phyloP scores from a whole-genome alignment of 192 early-diverging fungal species.

The Linnemannia elongata region DNA sequence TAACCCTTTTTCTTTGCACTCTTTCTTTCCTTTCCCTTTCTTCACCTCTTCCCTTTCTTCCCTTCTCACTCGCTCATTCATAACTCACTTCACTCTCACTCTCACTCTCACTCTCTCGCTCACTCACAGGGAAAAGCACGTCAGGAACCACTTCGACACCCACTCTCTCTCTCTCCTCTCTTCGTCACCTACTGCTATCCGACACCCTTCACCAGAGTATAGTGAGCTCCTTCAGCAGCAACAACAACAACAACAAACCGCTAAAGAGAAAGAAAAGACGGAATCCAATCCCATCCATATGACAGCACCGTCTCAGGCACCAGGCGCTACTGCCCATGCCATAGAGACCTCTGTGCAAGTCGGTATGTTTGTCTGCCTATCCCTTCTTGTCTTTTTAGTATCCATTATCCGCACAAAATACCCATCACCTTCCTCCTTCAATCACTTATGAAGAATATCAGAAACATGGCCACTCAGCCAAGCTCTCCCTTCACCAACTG shows the following conservation, averaged over 20 bases:
- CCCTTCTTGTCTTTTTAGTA: conserved; percentile 7
- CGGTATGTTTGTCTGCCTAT: conserved; percentile 19
- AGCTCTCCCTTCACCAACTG: background rate
- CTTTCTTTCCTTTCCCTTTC: background rate
- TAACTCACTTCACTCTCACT: background rate
- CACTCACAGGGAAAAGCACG: background rate
- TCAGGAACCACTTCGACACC: background rate
- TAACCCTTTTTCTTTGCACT: background rate
- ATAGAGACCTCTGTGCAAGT: conserved; percentile 57
- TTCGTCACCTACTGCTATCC: background rate
- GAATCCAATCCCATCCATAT: background rate
- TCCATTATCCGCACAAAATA: background rate
- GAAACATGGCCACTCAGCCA: background rate
- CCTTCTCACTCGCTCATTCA: background rate
- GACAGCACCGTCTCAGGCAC: conserved; percentile 47
- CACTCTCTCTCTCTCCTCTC: background rate
- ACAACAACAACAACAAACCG: no score
- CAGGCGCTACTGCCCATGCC: conserved; percentile 28
- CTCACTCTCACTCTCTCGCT: background rate
- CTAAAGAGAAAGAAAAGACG: background rate
- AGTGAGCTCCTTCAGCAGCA: background rate
- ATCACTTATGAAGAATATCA: conserved; percentile 2
- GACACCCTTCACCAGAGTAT: background rate
- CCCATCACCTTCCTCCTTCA: background rate
- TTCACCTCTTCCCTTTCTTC: background rate